phyloP scores from a whole-genome alignment of 352 stramenopile genomes.

The Globisporangium spinosum region DNA sequence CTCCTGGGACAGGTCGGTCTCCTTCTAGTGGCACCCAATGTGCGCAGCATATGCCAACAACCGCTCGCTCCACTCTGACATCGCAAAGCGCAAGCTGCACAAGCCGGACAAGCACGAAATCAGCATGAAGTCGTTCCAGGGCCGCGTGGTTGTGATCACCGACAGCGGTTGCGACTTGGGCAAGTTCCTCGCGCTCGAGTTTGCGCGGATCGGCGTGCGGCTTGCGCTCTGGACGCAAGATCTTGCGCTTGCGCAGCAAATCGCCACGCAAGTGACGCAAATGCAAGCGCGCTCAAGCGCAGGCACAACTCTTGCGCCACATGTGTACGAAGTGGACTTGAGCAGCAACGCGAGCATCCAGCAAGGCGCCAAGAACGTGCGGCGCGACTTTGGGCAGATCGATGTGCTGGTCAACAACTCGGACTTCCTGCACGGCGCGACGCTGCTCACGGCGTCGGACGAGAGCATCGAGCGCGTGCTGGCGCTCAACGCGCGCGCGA shows the following conservation, averaged over 20 bases:
- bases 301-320: not conserved
- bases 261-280: not conserved
- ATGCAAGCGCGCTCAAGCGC: not conserved
- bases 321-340: constrained; percentile 22
- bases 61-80: not conserved
- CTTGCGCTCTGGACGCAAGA: constrained; percentile 19
- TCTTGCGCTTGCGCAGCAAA: constrained; percentile 1
- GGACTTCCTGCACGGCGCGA: constrained; percentile 37
- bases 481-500: constrained; percentile 33
- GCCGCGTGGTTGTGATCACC: constrained; percentile 37
- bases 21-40: not conserved
- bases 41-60: not conserved
- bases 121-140: constrained; percentile 20
- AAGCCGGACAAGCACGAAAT: not conserved
- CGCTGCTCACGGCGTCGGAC: constrained; percentile 28
- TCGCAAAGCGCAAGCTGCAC: not conserved
- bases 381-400: constrained; percentile 19
- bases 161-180: constrained; percentile 30
- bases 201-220: constrained; percentile 23
- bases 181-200: constrained; percentile 24
- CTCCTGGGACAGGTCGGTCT: constrained; percentile 1
- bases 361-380: constrained; percentile 7
- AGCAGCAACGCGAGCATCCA: constrained; percentile 19
- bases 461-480: constrained; percentile 26
- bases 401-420: constrained; percentile 53